Evolutionary conservation across 805 yeast genomes (phyloP).

Genomic region (Zygotorulaspora sp.): DNA sequence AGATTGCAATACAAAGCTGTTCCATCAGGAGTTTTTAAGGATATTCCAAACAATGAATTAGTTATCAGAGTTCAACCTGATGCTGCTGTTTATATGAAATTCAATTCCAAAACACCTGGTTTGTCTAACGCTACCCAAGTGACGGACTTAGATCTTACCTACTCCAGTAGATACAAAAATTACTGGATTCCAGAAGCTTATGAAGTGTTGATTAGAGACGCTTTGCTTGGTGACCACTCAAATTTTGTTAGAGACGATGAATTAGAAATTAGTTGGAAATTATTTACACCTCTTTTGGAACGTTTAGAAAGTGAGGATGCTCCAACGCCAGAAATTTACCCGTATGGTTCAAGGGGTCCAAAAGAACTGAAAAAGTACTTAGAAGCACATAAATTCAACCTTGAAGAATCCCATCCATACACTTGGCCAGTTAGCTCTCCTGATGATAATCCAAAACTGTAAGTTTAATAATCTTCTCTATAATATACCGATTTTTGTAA

Average conservation of each 20-base stretch:
- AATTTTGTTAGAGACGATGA: slow-evolving; percentile 98
- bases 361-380: slow-evolving; percentile 55
- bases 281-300: slow-evolving; percentile 87
- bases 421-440: slow-evolving; percentile 86
- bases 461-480: too few species aligned
- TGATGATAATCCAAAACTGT: slow-evolving; percentile 12
- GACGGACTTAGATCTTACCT: slow-evolving; percentile 88
- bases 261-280: slow-evolving; percentile 85
- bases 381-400: slow-evolving; percentile 66
- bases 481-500: too few species aligned
- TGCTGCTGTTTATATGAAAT: slow-evolving; percentile 89
- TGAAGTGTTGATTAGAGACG: slow-evolving; percentile 91
- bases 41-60: slow-evolving; percentile 85
- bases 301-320: slow-evolving; percentile 67
- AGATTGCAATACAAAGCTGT: slow-evolving; percentile 88
- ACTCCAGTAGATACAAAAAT: slow-evolving; percentile 72
- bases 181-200: slow-evolving; percentile 98
- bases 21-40: slow-evolving; percentile 73
- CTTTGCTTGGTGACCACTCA: slow-evolving; percentile 87
- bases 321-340: slow-evolving; percentile 63
- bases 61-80: slow-evolving; percentile 92
- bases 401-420: slow-evolving; percentile 56
- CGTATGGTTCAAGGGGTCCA: slow-evolving; percentile 94
- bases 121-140: slow-evolving; percentile 73
- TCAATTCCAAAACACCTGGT: slow-evolving; percentile 93